Conservation (phyloP, 768 basidiomycete species). For the Amyloporia xantha region DNA sequence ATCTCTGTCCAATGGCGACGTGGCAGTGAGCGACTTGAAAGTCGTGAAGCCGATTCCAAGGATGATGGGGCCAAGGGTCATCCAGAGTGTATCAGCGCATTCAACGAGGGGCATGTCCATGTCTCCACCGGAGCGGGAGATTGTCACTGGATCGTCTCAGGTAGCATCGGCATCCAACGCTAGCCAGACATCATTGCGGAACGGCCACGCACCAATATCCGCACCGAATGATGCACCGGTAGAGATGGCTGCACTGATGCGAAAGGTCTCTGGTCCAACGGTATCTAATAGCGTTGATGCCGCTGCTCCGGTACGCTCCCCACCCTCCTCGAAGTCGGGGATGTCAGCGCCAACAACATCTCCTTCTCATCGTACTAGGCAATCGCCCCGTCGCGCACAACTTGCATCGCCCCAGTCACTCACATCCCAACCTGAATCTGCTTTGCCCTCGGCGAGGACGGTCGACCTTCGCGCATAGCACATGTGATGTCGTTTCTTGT, state of each 20-base stretch:
- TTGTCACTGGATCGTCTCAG: neutral
- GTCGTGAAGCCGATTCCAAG: neutral
- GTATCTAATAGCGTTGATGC: neutral
- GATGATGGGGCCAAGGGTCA: constrained; percentile 10
- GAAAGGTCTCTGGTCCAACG: neutral
- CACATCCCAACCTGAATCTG: constrained; percentile 1
- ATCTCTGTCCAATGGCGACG: constrained; percentile 1
- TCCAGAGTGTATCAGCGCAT: constrained; percentile 19
- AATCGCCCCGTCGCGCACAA: constrained; percentile 4
- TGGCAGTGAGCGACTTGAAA: neutral
- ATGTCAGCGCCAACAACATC: neutral
- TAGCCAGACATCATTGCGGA: neutral
- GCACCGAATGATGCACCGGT: neutral
- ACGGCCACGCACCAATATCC: neutral
- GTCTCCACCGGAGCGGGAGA: constrained; percentile 10
- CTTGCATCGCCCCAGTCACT: constrained; percentile 3
- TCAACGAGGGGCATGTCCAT: constrained; percentile 11
- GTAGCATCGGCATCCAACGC: neutral
- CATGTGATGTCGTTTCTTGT: neutral
- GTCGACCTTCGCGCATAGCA: constrained; percentile 23
- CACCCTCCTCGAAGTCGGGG: neutral
- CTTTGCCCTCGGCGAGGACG: constrained; percentile 12
- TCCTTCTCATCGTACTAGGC: constrained; percentile 11
- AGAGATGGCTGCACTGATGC: neutral
- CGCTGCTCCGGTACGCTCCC: constrained; percentile 3